phyloP scores from a whole-genome alignment of 306 rosid species.

The Cicer pinnatifidum region DNA sequence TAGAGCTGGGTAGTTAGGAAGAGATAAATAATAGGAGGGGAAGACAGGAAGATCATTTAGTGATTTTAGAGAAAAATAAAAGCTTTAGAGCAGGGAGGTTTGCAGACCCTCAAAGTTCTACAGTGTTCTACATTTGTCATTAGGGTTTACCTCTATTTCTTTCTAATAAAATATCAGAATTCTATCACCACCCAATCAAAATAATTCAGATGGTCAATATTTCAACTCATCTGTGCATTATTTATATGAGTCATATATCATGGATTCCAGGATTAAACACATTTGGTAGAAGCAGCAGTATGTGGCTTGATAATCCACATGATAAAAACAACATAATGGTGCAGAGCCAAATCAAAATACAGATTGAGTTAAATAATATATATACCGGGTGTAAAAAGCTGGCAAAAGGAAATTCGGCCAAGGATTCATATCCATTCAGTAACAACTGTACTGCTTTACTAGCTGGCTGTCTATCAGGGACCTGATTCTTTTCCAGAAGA shows the following conservation, averaged over 20 bases:
- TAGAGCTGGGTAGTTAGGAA: neutral
- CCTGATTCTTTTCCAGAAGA: slow-evolving; percentile 53
- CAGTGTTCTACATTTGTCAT: neutral
- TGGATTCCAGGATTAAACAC: slow-evolving; percentile 38
- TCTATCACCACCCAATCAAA: slow-evolving; percentile 7
- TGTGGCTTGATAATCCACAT: slow-evolving; percentile 17
- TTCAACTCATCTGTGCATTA: slow-evolving; percentile 23
- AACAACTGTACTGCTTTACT: slow-evolving; percentile 51
- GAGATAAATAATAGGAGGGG: neutral
- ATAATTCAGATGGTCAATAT: slow-evolving; percentile 10
- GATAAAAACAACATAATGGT: slow-evolving; percentile 33
- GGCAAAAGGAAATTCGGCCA: slow-evolving; percentile 93
- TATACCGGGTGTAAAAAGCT: slow-evolving; percentile 84
- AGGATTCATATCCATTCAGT: slow-evolving; percentile 75
- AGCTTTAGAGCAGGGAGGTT: neutral
- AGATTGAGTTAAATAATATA: slow-evolving; percentile 37
- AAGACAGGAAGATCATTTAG: neutral
- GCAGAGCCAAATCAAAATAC: slow-evolving; percentile 42
- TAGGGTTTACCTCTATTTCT: neutral
- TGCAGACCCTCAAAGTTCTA: slow-evolving; percentile 9
- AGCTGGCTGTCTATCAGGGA: slow-evolving; percentile 49
- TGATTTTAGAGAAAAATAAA: neutral
- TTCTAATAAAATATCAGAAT: slow-evolving; percentile 16
- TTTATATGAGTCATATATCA: slow-evolving; percentile 10
- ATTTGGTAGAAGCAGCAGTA: slow-evolving; percentile 21